Base-by-base conservation (phyloP, 768 basidiomycete genomes). In the Cyclocybe cylindracea region DNA sequence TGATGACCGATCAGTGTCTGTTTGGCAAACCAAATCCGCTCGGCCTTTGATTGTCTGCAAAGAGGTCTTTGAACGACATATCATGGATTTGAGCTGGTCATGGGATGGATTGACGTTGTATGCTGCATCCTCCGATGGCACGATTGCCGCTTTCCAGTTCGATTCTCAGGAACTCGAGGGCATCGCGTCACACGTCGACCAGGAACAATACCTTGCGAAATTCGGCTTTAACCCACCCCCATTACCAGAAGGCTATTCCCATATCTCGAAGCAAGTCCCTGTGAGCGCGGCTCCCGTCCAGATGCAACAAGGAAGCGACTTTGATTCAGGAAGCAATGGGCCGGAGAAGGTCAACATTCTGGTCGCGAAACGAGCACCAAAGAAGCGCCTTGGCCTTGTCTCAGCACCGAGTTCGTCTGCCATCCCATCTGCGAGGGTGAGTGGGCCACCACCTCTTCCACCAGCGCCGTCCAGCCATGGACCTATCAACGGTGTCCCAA, bases 61-160 rank as follows among this genome's bases (percentile, higher is more conserved):
- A 62, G 94, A 98, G 56, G 89, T 95, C 0, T 98, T 98, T 56
- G 94, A 95, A 48, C 74, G 95, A 52, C 91, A 95, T 59, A 91
- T 98, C 43, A 87, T 98, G 80, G 97, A 99, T 67, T 76, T 99
- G 13, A 91, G 86, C 63, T 99, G 97, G 94, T 94, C 94, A 7
- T 84, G 82, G 68, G 95, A 98, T 63, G 97, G 97, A 7, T 77
- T 90, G 40, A 90, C 90, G 2, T 79, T 99, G 0, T 98, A 96
- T 60, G 94, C 94, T 0, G 93, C 91, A 53, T 97, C 95, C 1
- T 96, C 94, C 0, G 97, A 99, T 64, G 97, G 97, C 2, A 94
- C 94, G 0, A 84, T 98, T 48, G 92, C 86, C 1, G 92, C 87
- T 2, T 91, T 97, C 70, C 78, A 81, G 57, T 98, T 98, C 61